phyloP scores from a whole-genome alignment of 1,284 basidiomycete species.

The Malassezia furfur region DNA sequence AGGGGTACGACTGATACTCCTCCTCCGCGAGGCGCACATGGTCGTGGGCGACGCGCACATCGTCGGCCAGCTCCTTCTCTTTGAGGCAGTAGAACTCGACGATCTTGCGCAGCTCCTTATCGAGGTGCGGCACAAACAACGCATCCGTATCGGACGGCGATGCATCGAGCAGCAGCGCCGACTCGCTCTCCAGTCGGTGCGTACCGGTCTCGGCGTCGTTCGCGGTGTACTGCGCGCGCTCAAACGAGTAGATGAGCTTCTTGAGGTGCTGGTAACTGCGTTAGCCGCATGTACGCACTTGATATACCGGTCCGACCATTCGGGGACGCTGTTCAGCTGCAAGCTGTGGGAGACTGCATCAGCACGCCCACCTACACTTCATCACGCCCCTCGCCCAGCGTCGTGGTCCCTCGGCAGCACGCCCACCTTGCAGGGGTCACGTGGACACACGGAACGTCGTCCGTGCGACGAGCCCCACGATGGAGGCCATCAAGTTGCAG shows the following conservation, averaged over 20 bases:
- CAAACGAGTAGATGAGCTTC: slow-evolving; percentile 45
- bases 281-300: slow-evolving; percentile 14
- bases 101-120: slow-evolving; percentile 76
- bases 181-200: slow-evolving; percentile 37
- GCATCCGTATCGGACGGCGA: slow-evolving; percentile 32
- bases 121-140: slow-evolving; percentile 55
- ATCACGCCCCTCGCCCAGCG: neutral
- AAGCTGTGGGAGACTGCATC: slow-evolving; percentile 57
- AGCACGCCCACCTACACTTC: slow-evolving; percentile 12
- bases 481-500: slow-evolving; percentile 79
- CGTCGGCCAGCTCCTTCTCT: slow-evolving; percentile 53
- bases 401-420: neutral
- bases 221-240: slow-evolving; percentile 18
- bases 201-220: slow-evolving; percentile 1
- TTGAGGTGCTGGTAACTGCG: slow-evolving; percentile 44
- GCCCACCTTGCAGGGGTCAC: neutral
- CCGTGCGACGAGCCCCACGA: slow-evolving; percentile 17
- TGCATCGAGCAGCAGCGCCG: slow-evolving; percentile 26
- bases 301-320: slow-evolving; percentile 91
- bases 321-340: slow-evolving; percentile 84
- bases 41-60: slow-evolving; percentile 25
- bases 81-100: slow-evolving; percentile 62
- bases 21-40: slow-evolving; percentile 36
- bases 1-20: slow-evolving; percentile 18
- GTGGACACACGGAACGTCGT: neutral